Evolutionary conservation across 75 land plant genomes (phyloP).

Genomic region (Ceratopteris richardii): DNA sequence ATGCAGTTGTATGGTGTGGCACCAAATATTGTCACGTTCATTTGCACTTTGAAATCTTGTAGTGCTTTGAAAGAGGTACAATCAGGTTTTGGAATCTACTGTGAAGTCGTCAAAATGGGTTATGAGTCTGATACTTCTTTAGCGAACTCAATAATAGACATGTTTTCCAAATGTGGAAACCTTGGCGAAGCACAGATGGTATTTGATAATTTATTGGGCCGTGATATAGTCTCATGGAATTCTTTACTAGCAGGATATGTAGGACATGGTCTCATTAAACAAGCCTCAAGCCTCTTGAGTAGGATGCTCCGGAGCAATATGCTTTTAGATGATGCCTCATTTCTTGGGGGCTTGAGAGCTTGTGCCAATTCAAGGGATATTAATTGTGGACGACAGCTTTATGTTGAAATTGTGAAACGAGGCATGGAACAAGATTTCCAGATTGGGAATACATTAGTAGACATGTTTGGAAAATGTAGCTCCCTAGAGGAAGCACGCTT

Average conservation of each 20-base stretch:
- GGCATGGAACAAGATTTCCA: conserved; percentile 7
- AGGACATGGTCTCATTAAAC: conserved; percentile 50
- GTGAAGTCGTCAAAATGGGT: conserved; percentile 28
- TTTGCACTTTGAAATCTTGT: conserved; percentile 11
- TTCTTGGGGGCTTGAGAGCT: conserved; percentile 5
- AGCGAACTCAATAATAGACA: conserved; percentile 48
- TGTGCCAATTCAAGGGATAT: conserved; percentile 5
- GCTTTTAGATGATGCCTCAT: neutral
- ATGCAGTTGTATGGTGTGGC: conserved; percentile 4
- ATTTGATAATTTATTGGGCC: conserved; percentile 49
- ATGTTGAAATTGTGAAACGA: conserved; percentile 3
- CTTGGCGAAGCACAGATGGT: conserved; percentile 37
- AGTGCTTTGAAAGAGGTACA: conserved; percentile 17
- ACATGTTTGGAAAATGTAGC: conserved; percentile 26
- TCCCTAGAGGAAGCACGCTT: conserved; percentile 10
- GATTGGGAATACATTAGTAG: conserved; percentile 12
- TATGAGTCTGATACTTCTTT: conserved; percentile 28
- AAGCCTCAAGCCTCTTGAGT: conserved; percentile 8
- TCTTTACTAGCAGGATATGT: conserved; percentile 63
- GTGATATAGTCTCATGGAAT: conserved; percentile 64
- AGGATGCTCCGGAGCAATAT: neutral
- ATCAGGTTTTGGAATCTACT: conserved; percentile 44
- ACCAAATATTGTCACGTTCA: conserved; percentile 7
- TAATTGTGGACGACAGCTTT: conserved; percentile 7
- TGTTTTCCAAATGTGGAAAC: conserved; percentile 61